phyloP scores from a whole-genome alignment of 441 rosid genomes.

The Populus hybrid region DNA sequence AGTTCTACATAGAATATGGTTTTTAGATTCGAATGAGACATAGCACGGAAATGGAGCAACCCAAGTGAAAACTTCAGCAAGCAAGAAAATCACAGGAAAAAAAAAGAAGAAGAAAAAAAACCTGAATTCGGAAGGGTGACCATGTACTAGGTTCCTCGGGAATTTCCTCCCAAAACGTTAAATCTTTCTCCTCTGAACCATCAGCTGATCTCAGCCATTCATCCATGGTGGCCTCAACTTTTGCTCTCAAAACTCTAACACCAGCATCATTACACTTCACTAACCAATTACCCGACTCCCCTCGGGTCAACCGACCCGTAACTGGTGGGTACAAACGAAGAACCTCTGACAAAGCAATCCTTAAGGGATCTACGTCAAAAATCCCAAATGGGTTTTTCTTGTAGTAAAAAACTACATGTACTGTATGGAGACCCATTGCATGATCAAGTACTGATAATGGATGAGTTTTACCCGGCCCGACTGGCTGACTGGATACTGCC shows the following conservation, averaged over 20 bases:
- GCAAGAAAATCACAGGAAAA: background rate
- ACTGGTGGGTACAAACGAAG: slow-evolving; percentile 39
- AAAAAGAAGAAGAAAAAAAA: no score
- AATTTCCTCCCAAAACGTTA: slow-evolving; percentile 45
- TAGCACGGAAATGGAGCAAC: background rate
- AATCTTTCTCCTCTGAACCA: slow-evolving; percentile 39
- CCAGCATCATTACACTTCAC: slow-evolving; percentile 63
- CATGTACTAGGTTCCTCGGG: slow-evolving; percentile 50
- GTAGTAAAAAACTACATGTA: slow-evolving; percentile 45
- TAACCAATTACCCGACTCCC: slow-evolving; percentile 36
- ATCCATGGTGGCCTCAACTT: slow-evolving; percentile 35
- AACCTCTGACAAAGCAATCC: slow-evolving; percentile 39
- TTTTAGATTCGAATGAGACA: background rate
- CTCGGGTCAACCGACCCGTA: slow-evolving; percentile 41
- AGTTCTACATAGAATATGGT: background rate
- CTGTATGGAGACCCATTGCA: slow-evolving; percentile 38
- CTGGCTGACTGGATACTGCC: slow-evolving; percentile 44
- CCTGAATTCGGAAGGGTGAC: slow-evolving; percentile 58
- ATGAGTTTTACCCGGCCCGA: slow-evolving; percentile 20
- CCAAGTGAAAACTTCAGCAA: background rate
- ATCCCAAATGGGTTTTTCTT: slow-evolving; percentile 28
- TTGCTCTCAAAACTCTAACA: slow-evolving; percentile 39
- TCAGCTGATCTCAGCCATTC: slow-evolving; percentile 56
- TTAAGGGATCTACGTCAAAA: slow-evolving; percentile 43
- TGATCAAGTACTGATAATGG: slow-evolving; percentile 37